These are phyloP conservation scores for Chlamydomonas reinhardtii DNA, from an alignment of 163 green algal species.

Conservation along the genomic window DNA sequence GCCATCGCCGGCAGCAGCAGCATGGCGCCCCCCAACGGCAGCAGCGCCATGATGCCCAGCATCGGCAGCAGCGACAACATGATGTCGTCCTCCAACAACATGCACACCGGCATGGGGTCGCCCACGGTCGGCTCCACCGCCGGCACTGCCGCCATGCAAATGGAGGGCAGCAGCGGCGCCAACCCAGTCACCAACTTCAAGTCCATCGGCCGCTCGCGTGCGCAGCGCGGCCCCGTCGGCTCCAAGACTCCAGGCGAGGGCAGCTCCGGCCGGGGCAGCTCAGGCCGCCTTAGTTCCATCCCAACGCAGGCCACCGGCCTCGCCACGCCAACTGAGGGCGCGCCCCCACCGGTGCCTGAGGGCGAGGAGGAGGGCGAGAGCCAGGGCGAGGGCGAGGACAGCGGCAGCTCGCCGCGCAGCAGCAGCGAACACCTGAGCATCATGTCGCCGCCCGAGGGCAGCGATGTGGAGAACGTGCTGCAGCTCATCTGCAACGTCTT, in stretches of 20 bases:
- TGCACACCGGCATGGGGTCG: not conserved
- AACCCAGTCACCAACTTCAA: not conserved
- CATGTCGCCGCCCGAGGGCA: slow-evolving; percentile 46
- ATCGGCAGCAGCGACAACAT: too few species aligned
- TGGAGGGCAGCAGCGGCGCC: not conserved
- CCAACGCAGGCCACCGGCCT: too few species aligned
- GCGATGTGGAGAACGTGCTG: slow-evolving; percentile 52
- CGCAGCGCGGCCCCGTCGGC: too few species aligned
- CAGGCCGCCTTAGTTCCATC: not conserved
- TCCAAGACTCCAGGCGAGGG: not conserved
- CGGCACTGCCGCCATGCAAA: too few species aligned
- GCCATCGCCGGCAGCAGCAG: not conserved
- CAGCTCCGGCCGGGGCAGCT: not conserved
- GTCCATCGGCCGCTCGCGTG: not conserved
- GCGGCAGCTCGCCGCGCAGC: slow-evolving; percentile 17
- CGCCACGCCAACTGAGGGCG: too few species aligned
- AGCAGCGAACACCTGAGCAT: slow-evolving; percentile 42
- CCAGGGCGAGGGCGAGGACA: not conserved
- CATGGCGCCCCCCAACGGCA: slow-evolving; percentile 3
- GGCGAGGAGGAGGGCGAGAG: not conserved
- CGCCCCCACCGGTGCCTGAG: not conserved
- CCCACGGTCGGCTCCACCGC: not conserved
- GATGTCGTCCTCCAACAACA: not conserved
- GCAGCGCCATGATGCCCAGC: not conserved
- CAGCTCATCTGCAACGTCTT: slow-evolving; percentile 53